These are phyloP conservation scores for Trypethelium eluteriae DNA, from an alignment of 495 filamentous ascomycete genomes.

Conservation along the genomic window DNA sequence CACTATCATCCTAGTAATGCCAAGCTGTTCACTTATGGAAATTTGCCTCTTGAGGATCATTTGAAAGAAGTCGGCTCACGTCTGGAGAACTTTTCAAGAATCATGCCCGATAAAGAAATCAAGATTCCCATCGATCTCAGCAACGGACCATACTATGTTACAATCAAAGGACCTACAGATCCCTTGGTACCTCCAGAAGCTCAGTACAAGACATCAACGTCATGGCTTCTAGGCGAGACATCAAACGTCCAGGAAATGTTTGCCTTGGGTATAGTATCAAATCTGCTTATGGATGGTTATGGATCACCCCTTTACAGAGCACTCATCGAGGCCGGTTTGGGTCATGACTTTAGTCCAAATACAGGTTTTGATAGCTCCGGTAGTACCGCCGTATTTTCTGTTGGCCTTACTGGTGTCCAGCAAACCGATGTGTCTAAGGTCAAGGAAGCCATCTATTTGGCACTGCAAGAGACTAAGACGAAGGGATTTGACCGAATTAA, in stretches of 20 bases:
- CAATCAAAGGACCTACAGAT: conserved; percentile 76
- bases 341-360: conserved; percentile 89
- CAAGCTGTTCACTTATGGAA: conserved; percentile 89
- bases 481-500: conserved; percentile 82
- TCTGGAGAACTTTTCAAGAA: conserved; percentile 61
- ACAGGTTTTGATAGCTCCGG: conserved; percentile 78
- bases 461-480: conserved; percentile 54
- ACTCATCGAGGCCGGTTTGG: conserved; percentile 84
- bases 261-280: conserved; percentile 70
- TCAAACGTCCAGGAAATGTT: conserved; percentile 79
- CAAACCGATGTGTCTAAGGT: conserved; percentile 69
- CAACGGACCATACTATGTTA: conserved; percentile 57
- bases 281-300: conserved; percentile 82
- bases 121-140: conserved; percentile 68
- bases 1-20: conserved; percentile 97
- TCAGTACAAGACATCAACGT: conserved; percentile 87
- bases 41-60: conserved; percentile 79
- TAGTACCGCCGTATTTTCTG: conserved; percentile 72
- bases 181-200: conserved; percentile 74
- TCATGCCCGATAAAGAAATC: conserved; percentile 60
- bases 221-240: conserved; percentile 81
- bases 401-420: conserved; percentile 80
- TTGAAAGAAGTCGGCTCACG: conserved; percentile 65
- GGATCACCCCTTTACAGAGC: conserved; percentile 86
- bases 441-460: conserved; percentile 60